Percentiles rank a stretch among this genome's conserved stretches.
These are phyloP conservation scores for Mitragyna speciosa DNA, from an alignment of 257 asterid species.

Conservation along the genomic window DNA sequence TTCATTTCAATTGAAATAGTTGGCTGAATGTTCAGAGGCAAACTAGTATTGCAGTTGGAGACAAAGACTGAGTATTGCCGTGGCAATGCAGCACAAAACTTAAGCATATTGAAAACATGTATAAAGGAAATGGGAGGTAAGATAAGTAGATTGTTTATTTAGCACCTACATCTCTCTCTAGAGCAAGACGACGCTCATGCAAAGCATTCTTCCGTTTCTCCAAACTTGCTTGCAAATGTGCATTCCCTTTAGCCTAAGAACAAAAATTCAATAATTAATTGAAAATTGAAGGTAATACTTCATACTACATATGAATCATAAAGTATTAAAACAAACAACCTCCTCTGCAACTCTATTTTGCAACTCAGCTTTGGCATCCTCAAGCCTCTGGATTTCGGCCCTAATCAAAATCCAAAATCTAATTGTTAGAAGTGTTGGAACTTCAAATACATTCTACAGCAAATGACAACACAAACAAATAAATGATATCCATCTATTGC, in stretches of 20 bases:
- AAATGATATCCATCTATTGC: neutral
- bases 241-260: constrained; percentile 54
- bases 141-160: constrained; percentile 12
- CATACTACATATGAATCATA: constrained; percentile 13
- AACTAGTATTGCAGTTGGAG: neutral
- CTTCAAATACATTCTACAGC: neutral
- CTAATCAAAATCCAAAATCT: constrained; percentile 40
- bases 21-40: neutral
- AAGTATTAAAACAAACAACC: constrained; percentile 56
- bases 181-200: constrained; percentile 72
- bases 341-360: constrained; percentile 58
- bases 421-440: constrained; percentile 7
- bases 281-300: constrained; percentile 11
- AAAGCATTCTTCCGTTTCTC: constrained; percentile 64
- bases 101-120: neutral
- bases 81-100: no score
- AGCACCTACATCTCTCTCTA: constrained; percentile 77
- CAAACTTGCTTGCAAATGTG: constrained; percentile 56
- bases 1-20: no score
- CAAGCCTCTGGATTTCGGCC: constrained; percentile 65
- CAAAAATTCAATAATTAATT: constrained; percentile 10
- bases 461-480: neutral
- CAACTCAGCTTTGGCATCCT: constrained; percentile 54
- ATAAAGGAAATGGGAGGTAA: constrained; percentile 8
- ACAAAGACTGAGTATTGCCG: neutral